Evolutionary conservation across 257 asterid genomes (phyloP).

Genomic region (Ajuga chamaepitys): DNA sequence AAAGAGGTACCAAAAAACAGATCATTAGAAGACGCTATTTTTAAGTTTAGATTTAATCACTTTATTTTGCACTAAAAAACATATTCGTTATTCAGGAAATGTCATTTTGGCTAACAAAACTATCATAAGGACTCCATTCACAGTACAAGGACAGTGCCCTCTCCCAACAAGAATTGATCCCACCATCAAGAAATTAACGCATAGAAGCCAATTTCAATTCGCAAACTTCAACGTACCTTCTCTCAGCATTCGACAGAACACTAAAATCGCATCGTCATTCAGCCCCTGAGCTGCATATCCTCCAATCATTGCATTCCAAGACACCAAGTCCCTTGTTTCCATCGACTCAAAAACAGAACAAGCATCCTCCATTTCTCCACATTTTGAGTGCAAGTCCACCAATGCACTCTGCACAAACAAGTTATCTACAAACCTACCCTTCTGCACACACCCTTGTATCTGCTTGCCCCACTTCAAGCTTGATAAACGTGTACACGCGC

Average conservation of each 20-base stretch:
- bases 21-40: background rate
- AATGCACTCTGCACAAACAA: slow-evolving; percentile 55
- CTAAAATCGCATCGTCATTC: slow-evolving; percentile 18
- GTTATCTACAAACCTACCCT: slow-evolving; percentile 33
- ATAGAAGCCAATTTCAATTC: background rate
- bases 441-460: slow-evolving; percentile 44
- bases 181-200: background rate
- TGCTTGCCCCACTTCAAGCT: slow-evolving; percentile 38
- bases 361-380: slow-evolving; percentile 49
- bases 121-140: background rate
- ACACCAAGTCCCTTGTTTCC: slow-evolving; percentile 42
- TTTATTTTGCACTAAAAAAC: no score
- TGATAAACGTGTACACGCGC: slow-evolving; percentile 34
- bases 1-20: background rate
- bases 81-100: no score
- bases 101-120: background rate
- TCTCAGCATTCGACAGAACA: slow-evolving; percentile 36
- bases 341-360: slow-evolving; percentile 32
- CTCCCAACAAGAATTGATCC: background rate
- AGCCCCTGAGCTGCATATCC: slow-evolving; percentile 41
- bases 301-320: slow-evolving; percentile 58
- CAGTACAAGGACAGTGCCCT: background rate
- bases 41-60: no score
- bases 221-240: slow-evolving; percentile 26
- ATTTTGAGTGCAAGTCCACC: slow-evolving; percentile 49